Evolutionary conservation across 768 basidiomycete genomes (phyloP), one percentile per base, ranked within the genome.

Genomic region (Austroboletus festivus): DNA sequence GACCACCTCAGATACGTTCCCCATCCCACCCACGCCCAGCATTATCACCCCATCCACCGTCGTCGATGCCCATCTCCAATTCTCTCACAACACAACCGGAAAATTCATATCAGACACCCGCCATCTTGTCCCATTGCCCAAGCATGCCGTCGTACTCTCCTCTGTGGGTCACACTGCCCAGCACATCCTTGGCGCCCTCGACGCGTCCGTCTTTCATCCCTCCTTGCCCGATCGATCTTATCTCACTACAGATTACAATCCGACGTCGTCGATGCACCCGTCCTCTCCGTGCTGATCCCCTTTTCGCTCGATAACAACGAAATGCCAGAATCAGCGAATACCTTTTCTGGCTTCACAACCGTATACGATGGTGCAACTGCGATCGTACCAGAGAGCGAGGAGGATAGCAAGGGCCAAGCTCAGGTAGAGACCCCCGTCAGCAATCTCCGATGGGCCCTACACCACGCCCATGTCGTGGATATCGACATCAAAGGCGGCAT

Each of bases 1-100:
- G 4, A 82, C 83, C 44, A 78, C 80, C 0, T 76, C 76, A 18
- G 87, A 89, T 38, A 70, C 70, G 1, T 89, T 89, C 61, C 85
- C 82, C 2, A 54, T 86, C 10, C 79, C 83, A 8, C 80, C 82
- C 19, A 85, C 82, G 49, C 86, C 89, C 2, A 82, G 76, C 57
- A 71, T 79, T 15, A 72, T 87, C 44, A 75, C 82, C 57, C 90
- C 90, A 0, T 68, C 69, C 9, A 67, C 67, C 19, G 72, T 92
- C 50, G 72, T 88, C 57, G 90, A 93, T 63, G 79, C 84, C 7
- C 78, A 85, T 60, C 79, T 89, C 52, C 68, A 78, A 15, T 61
- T 76, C 46, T 57, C 67, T 0, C 65, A 70, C 54, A 61, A 67
- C 20, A 20, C 48, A 4, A 10, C 43, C 1, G 43, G 35, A 22